These are phyloP conservation scores for Austroboletus novae-zelandiae DNA, from an alignment of 1,284 basidiomycete species.

Conservation along the genomic window DNA sequence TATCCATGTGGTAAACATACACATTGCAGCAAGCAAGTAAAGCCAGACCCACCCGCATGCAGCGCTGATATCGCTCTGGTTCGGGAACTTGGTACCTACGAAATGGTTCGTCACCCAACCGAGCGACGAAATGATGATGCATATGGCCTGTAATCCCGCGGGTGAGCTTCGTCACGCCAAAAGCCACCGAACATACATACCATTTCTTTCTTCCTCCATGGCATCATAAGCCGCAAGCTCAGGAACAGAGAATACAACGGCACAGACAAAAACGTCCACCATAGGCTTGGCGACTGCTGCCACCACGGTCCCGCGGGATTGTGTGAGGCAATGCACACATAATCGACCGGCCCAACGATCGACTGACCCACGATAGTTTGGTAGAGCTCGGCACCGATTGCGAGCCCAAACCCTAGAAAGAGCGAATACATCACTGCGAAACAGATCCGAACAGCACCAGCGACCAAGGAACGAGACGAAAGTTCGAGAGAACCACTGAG, in stretches of 20 bases:
- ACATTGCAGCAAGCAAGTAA: neutral
- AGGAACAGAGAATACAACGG: slow-evolving; percentile 76
- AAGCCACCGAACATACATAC: slow-evolving; percentile 34
- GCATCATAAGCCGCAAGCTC: slow-evolving; percentile 76
- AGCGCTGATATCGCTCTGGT: slow-evolving; percentile 72
- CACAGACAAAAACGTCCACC: slow-evolving; percentile 78
- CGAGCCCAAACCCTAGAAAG: slow-evolving; percentile 84
- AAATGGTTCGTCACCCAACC: slow-evolving; percentile 85
- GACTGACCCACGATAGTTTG: slow-evolving; percentile 47
- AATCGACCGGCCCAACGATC: slow-evolving; percentile 56
- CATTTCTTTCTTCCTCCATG: slow-evolving; percentile 70
- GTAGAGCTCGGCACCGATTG: slow-evolving; percentile 74
- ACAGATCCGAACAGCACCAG: slow-evolving; percentile 83
- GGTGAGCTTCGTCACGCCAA: neutral
- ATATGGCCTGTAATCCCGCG: slow-evolving; percentile 43
- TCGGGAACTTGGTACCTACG: slow-evolving; percentile 59
- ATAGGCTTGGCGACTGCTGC: slow-evolving; percentile 51
- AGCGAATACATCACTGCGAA: slow-evolving; percentile 80
- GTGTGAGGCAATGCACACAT: slow-evolving; percentile 57
- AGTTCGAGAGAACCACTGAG: slow-evolving; percentile 81
- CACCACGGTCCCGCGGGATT: slow-evolving; percentile 55
- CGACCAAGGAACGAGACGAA: slow-evolving; percentile 73
- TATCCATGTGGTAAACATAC: neutral
- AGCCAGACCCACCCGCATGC: slow-evolving; percentile 55
- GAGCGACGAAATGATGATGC: slow-evolving; percentile 65